phyloP scores from a whole-genome alignment of 2,329 filamentous ascomycete genomes.

The Neofusicoccum sp. region DNA sequence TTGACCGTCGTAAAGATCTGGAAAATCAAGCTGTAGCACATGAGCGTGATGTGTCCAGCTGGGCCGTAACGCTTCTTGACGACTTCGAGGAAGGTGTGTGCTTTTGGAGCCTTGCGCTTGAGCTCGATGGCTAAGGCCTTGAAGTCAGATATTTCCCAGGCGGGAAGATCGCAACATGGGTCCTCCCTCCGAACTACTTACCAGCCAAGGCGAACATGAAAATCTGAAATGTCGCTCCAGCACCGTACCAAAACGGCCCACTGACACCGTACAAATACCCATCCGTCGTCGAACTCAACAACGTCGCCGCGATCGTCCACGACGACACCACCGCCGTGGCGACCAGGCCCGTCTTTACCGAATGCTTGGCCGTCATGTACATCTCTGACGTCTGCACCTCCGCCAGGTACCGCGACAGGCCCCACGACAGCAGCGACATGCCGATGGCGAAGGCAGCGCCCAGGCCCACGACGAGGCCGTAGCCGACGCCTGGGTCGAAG shows the following conservation, averaged over 20 bases:
- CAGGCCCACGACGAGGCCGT: conserved; percentile 15
- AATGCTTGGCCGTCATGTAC: conserved; percentile 29
- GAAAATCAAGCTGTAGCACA: conserved; percentile 19
- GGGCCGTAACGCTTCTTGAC: conserved; percentile 19
- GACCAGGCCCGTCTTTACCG: conserved; percentile 25
- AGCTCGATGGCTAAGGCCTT: conserved; percentile 29
- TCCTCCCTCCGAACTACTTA: neutral
- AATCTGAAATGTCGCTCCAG: conserved; percentile 34
- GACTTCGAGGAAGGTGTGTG: conserved; percentile 25
- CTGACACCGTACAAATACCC: conserved; percentile 21
- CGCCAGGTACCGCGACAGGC: conserved; percentile 12
- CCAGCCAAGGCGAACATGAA: conserved; percentile 18
- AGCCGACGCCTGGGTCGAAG: conserved; percentile 11
- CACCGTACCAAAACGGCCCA: conserved; percentile 34
- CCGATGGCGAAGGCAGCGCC: conserved; percentile 16
- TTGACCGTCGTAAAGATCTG: conserved; percentile 19
- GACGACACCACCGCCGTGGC: conserved; percentile 25
- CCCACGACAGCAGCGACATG: conserved; percentile 16
- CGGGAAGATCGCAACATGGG: too few relatives aligned
- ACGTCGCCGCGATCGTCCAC: conserved; percentile 20
- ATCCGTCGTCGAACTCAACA: conserved; percentile 19
- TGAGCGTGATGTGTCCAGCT: conserved; percentile 17
- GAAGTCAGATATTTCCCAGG: neutral
- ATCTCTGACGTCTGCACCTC: conserved; percentile 22
- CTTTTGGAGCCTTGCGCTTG: conserved; percentile 33